Evolutionary conservation across 495 filamentous ascomycete species (phyloP), one percentile per base, ranked within the genome.

Genomic region (Neurospora sp.): DNA sequence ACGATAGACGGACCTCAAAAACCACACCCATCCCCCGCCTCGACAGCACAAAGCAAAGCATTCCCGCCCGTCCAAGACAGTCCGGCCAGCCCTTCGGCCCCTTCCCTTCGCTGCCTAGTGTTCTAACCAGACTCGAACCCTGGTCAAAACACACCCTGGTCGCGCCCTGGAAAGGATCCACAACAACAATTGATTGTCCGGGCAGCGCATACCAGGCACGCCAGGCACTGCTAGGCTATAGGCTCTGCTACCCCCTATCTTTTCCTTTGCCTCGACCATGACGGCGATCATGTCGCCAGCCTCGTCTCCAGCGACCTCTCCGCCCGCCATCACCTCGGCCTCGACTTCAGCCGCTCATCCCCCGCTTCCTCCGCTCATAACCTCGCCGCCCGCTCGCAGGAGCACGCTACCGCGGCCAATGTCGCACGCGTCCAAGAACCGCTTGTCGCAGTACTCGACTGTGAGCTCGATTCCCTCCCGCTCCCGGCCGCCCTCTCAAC

Each of bases 401-500:
- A 86, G 88, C 71, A 87, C 84, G 66, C 80, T 88, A 70, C 89
- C 90, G 77, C 88, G 91, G 73, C 90, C 91, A 72, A 89, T 90
- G 76, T 91, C 92, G 71, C 88, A 89, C 82, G 90, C 90, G 74
- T 87, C 87, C 39, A 93, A 90, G 80, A 91, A 91, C 74, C 90
- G 93, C 75, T 77, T 88, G 75, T 90, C 89, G 73, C 86, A 89
- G 75, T 88, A 90, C 80, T 90, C 89, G 75, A 85, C 80, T 60
- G 87, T 92, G 78, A 94, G 90, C 85, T 80, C 90, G 85, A 81
- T 94, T 88, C 83, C 86, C 85, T 80, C 91, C 84, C 77, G 90
- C 85, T 95, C 94, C 74, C 88, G 96, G 75, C 92, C 93, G 46
- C 85, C 86, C 76, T 93, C 93, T 27, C 89, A 91, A 78, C 87